Conservation (phyloP, 371 early-diverging fungal genomes). For the Batkoa obscura region DNA sequence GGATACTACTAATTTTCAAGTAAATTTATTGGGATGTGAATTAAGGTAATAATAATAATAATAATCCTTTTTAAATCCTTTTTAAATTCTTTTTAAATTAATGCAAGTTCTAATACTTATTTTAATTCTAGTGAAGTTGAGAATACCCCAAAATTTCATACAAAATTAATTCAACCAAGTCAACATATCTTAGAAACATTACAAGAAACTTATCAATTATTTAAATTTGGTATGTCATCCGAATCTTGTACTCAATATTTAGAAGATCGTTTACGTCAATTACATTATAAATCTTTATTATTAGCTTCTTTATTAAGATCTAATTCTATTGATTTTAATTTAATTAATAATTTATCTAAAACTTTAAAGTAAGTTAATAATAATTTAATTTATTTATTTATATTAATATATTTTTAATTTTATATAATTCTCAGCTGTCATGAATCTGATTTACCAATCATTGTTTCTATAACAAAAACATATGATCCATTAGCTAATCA, state of each 20-base stretch:
- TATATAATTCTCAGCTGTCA: neutral
- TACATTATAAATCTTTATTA: neutral
- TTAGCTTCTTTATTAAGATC: neutral
- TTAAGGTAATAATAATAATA: too few species aligned
- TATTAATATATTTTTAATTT: too few species aligned
- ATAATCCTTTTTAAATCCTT: too few species aligned
- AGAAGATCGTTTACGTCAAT: neutral
- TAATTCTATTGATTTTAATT: too few species aligned
- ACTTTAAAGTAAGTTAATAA: neutral
- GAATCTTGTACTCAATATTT: slow-evolving; percentile 4
- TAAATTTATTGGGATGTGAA: too few species aligned
- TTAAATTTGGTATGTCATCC: neutral
- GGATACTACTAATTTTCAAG: slow-evolving; percentile 28
- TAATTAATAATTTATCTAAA: neutral
- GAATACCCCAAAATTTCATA: too few species aligned
- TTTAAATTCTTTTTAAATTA: too few species aligned
- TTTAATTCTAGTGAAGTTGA: too few species aligned
- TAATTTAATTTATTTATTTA: neutral
- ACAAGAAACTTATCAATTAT: neutral
- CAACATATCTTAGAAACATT: neutral
- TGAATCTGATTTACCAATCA: neutral
- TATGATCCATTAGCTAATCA: neutral
- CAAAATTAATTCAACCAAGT: too few species aligned
- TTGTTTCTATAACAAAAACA: neutral
- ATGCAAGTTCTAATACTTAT: too few species aligned